Evolutionary conservation across 164 flowering plant genomes (phyloP), one percentile per base, ranked within the genome.

Genomic region (Tetracentron sinense): DNA sequence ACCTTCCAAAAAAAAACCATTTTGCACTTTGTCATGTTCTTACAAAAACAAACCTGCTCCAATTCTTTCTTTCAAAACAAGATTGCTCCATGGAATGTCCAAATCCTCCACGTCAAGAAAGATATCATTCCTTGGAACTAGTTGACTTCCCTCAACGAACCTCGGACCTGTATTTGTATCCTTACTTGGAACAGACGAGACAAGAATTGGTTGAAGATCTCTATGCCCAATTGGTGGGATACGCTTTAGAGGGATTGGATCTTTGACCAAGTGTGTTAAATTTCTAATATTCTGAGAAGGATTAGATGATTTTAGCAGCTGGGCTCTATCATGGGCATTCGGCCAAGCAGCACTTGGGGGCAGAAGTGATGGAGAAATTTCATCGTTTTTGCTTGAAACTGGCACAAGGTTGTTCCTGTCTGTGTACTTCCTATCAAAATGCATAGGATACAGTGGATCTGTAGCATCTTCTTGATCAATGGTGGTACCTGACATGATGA

Each of bases 51-150:
- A 15, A 94, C 99, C 99, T 80, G 97, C 82, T 74, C 99, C 99
- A 60, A 94, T 94, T 74, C 80, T 80, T 76, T 91, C 95, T 74
- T 84, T 89, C 22, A 91, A 49, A 47, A 74, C 79, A 75, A 94
- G 90, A 68, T 94, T 92, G 75, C 77, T 82, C 99, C 99, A 94
- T 6, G 95, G 95, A 62, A 94, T 94, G 67, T 78, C 83, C 71
- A 93, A 66, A 72, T 86, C 96, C 47, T 88, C 95, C 52, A 82
- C 72, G 58, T 85, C 90, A 73, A 90, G 72, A 38, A 81, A 22
- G 58, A 86, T 38, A 12, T 86, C 88, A 65, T 56, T 85, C 62
- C 64, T 68, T 51, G 75, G 61, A 55, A 66, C 30, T 16, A 65
- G 48, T 58, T 63, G 81, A 67, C 71, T 53, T 58, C 76, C 78